Percentiles rank a stretch among this genome's conserved stretches.
Evolutionary conservation across 352 stramenopile species (phyloP).

Genomic region (Proteromonas lacertae): DNA sequence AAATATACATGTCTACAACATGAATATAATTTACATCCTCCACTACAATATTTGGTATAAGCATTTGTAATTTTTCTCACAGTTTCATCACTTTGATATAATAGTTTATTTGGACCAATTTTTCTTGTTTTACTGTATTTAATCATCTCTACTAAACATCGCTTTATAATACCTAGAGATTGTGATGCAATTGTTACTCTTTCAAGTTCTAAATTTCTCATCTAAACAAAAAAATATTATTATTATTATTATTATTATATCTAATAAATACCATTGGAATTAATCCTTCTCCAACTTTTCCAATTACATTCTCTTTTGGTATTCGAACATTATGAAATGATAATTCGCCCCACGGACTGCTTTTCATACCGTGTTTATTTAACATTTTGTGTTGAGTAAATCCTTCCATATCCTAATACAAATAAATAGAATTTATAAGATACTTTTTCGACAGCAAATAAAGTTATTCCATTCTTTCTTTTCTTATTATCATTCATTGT

Average conservation of each 20-base stretch:
- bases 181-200: slow-evolving; percentile 79
- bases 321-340: slow-evolving; percentile 81
- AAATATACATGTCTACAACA: slow-evolving; percentile 66
- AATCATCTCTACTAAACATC: slow-evolving; percentile 88
- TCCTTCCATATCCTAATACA: too few species aligned
- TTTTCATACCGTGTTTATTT: slow-evolving; percentile 72
- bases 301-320: slow-evolving; percentile 58
- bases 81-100: slow-evolving; percentile 16
- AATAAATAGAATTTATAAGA: slow-evolving; percentile 75
- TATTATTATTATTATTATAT: too few species aligned
- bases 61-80: slow-evolving; percentile 58
- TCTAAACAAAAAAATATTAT: too few species aligned
- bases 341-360: slow-evolving; percentile 80
- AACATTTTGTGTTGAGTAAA: slow-evolving; percentile 88
- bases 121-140: slow-evolving; percentile 11
- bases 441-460: slow-evolving; percentile 85
- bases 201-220: slow-evolving; percentile 96
- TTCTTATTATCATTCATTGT: slow-evolving; percentile 33
- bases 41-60: slow-evolving; percentile 47
- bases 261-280: slow-evolving; percentile 60
- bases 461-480: slow-evolving; percentile 28
- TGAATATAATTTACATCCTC: not conserved
- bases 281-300: slow-evolving; percentile 25
- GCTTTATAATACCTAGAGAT: slow-evolving; percentile 58
- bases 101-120: slow-evolving; percentile 8